These are phyloP conservation scores for Paramecium pentaurelia DNA, from an alignment of 73 alveolate species.

Conservation along the genomic window DNA sequence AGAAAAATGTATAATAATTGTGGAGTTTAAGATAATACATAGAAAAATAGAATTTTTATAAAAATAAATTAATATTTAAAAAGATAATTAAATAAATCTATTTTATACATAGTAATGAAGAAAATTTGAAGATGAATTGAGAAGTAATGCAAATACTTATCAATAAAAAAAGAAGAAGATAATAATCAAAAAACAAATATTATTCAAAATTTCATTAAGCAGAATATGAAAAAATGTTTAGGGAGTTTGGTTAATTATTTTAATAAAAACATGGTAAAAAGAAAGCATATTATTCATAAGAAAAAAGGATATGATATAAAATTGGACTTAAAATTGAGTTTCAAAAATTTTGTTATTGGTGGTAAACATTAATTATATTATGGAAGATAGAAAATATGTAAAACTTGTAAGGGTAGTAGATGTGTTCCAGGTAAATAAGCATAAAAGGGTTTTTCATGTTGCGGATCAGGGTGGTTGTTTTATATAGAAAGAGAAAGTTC, in stretches of 20 bases:
- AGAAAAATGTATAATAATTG: background rate
- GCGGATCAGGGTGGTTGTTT: slow-evolving; percentile 30
- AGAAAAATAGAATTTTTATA: no score
- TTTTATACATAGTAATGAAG: background rate
- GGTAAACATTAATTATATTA: background rate
- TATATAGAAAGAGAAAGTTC: background rate
- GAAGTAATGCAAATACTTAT: background rate
- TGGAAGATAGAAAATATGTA: background rate
- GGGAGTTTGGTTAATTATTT: background rate
- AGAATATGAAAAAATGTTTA: background rate
- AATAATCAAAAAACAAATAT: background rate
- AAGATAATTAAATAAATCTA: no score
- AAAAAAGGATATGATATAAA: background rate
- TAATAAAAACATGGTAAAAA: background rate
- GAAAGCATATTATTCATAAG: background rate
- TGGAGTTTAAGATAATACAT: background rate
- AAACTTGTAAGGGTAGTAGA: slow-evolving; percentile 11
- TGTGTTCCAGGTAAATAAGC: background rate
- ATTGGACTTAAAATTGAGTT: background rate
- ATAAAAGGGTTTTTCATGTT: background rate
- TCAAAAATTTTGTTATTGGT: background rate
- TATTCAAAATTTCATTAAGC: background rate
- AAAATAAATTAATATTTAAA: no score
- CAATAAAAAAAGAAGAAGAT: background rate
- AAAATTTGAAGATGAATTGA: background rate